Evolutionary conservation across 208 protist species (phyloP).

Genomic region (Dictyostelium gargantuum): DNA sequence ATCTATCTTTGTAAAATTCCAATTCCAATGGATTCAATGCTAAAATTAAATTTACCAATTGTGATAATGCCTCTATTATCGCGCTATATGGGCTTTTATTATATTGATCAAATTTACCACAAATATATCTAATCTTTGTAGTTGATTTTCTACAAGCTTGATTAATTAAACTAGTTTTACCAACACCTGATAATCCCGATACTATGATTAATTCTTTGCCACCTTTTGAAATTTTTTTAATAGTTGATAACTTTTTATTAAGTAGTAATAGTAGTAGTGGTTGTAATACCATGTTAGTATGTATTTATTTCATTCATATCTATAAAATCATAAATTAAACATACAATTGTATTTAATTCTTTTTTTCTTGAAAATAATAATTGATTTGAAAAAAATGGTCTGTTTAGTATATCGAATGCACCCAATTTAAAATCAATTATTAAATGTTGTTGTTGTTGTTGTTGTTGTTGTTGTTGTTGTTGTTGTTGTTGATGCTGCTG

Average conservation of each 20-base stretch:
- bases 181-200: slow-evolving; percentile 59
- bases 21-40: neutral
- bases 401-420: slow-evolving; percentile 15
- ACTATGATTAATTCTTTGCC: slow-evolving; percentile 50
- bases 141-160: neutral
- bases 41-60: slow-evolving; percentile 26
- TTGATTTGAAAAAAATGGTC: slow-evolving; percentile 39
- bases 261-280: too few species aligned
- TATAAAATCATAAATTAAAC: too few species aligned
- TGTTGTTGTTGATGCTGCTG: neutral
- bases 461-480: neutral
- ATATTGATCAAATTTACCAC: slow-evolving; percentile 58
- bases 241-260: neutral
- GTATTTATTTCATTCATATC: too few species aligned
- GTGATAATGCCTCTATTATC: slow-evolving; percentile 17
- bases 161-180: slow-evolving; percentile 59
- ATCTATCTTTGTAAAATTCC: slow-evolving; percentile 54
- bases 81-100: slow-evolving; percentile 57
- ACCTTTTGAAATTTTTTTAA: slow-evolving; percentile 37
- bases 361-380: slow-evolving; percentile 44
- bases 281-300: too few species aligned
- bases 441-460: neutral
- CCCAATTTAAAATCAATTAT: slow-evolving; percentile 28
- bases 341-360: too few species aligned
- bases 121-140: neutral